Evolutionary conservation across 768 basidiomycete species (phyloP).

Genomic region (Melanogaster broomeanus): DNA sequence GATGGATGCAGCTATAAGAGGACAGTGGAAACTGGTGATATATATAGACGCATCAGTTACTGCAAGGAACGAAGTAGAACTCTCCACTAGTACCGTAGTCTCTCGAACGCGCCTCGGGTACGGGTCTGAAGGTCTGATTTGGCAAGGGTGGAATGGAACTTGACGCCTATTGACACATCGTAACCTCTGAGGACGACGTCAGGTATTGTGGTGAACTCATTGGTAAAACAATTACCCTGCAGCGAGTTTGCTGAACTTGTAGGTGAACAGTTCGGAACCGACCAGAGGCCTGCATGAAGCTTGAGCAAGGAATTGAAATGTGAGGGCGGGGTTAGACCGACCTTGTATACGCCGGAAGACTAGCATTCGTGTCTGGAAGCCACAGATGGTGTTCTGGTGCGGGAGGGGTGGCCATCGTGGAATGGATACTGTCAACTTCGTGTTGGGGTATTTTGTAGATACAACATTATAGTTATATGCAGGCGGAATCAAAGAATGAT

Average conservation of each 20-base stretch:
- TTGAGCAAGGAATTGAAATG: too few relatives aligned
- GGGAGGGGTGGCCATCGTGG: too few relatives aligned
- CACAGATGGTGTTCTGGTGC: not conserved
- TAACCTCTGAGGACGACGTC: not conserved
- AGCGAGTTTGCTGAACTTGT: constrained; percentile 4
- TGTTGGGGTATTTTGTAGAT: too few relatives aligned
- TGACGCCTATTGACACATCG: constrained; percentile 11
- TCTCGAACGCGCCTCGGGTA: constrained; percentile 7
- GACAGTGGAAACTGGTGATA: constrained; percentile 7
- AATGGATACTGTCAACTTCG: too few relatives aligned
- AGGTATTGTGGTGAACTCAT: not conserved
- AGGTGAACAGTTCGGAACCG: constrained; percentile 12
- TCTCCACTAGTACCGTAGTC: constrained; percentile 6
- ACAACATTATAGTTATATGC: too few relatives aligned
- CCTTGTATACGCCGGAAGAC: too few relatives aligned
- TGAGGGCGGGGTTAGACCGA: too few relatives aligned
- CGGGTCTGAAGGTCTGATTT: constrained; percentile 1
- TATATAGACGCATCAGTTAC: not conserved
- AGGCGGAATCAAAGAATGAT: too few relatives aligned
- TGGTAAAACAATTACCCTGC: constrained; percentile 5
- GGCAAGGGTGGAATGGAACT: constrained; percentile 3
- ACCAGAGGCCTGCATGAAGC: constrained; percentile 7
- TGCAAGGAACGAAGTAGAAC: not conserved
- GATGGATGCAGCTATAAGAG: constrained; percentile 10
- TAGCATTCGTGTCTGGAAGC: too few relatives aligned